Base-by-base conservation (phyloP, 1,284 basidiomycete species). In the Ceratobasidium sp. region DNA sequence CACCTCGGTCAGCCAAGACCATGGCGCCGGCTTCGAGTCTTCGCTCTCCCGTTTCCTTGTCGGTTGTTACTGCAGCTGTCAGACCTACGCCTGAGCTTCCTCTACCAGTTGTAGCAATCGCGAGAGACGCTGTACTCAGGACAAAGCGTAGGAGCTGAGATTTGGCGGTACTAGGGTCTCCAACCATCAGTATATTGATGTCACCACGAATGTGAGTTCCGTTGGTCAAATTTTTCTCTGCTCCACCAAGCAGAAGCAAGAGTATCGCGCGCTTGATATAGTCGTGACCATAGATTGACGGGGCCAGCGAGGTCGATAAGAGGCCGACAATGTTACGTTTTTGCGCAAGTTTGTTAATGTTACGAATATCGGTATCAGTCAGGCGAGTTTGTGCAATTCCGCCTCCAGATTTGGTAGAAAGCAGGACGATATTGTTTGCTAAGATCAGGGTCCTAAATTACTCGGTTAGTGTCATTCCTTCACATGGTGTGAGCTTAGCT, bases 141-240 rank as follows among this genome's bases (percentile, higher is more conserved):
- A 99, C 94, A 78, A 99, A 99, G 67, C 96, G 92, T 54, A 99
- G 84, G 79, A 99, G 85, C 78, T 99, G 97, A 53, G 92, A 95
- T 82, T 99, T 99, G 42, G 97, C 97, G 0, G 97, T 99, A 13
- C 91, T 94, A 2, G 97, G 97, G 80, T 99, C 97, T 73, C 97
- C 97, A 73, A 99, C 95, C 96, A 99, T 98, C 75, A 99, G 87
- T 76, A 99, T 86, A 80, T 99, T 99, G 85, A 99, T 99, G 79
- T 99, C 97, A 69, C 97, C 97, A 84, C 97, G 91, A 77, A 99
- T 98, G 77, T 99, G 97, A 5, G 96, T 98, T 38, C 97, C 97
- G 77, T 99, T 98, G 25, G 92, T 87, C 70, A 99, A 80, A 78
- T 99, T 99, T 86, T 99, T 99, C 81, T 99, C 96, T 69, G 93